Evolutionary conservation across 768 basidiomycete genomes (phyloP).

Genomic region (Xerocomus potaroensis): DNA sequence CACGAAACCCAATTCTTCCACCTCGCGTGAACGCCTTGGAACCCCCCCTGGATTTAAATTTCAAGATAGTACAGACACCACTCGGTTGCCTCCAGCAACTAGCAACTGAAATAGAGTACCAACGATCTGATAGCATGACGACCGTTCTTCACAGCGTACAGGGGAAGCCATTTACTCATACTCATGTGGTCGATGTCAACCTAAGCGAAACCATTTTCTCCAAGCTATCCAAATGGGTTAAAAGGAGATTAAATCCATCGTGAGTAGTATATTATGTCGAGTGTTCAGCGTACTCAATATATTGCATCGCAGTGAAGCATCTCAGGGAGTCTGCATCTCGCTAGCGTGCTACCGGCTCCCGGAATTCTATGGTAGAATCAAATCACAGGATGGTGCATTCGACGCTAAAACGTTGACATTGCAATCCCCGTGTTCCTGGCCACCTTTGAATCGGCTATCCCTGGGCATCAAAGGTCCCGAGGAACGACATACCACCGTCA

Average conservation of each 20-base stretch:
- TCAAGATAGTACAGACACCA: slow-evolving; percentile 6
- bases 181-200: slow-evolving; percentile 23
- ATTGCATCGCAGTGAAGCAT: slow-evolving; percentile 28
- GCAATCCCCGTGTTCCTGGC: slow-evolving; percentile 41
- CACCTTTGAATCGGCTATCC: slow-evolving; percentile 25
- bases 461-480: slow-evolving; percentile 10
- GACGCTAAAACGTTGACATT: slow-evolving; percentile 21
- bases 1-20: slow-evolving; percentile 8
- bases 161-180: slow-evolving; percentile 18
- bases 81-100: background rate
- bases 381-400: slow-evolving; percentile 9
- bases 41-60: slow-evolving; percentile 17
- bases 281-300: background rate
- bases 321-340: slow-evolving; percentile 40
- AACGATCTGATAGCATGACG: slow-evolving; percentile 17
- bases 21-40: slow-evolving; percentile 9
- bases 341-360: slow-evolving; percentile 41
- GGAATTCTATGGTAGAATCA: slow-evolving; percentile 18
- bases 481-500: slow-evolving; percentile 8
- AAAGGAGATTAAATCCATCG: slow-evolving; percentile 27
- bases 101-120: background rate
- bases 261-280: slow-evolving; percentile 21
- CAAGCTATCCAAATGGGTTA: slow-evolving; percentile 36
- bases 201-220: slow-evolving; percentile 28
- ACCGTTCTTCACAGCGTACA: slow-evolving; percentile 14